Conservation (phyloP, 495 filamentous ascomycete genomes). For the Hypoxylon perforatum region DNA sequence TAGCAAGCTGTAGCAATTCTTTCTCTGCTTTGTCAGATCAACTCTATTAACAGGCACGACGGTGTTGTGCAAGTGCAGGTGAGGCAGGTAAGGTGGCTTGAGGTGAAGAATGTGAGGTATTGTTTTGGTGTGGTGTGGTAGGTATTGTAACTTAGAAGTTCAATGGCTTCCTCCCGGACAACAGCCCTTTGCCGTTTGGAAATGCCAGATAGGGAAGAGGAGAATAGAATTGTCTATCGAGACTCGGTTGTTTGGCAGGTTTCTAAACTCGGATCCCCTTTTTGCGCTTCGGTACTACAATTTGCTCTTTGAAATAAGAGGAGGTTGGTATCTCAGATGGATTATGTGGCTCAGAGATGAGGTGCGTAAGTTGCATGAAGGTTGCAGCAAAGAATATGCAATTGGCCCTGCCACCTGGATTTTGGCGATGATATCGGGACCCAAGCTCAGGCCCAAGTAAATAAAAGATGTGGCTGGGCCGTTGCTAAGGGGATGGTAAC, state of each 20-base stretch:
- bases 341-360: conserved; percentile 21
- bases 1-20: conserved; percentile 5
- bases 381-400: conserved; percentile 29
- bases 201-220: conserved; percentile 35
- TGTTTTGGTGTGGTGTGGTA: conserved; percentile 7
- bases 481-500: conserved; percentile 47
- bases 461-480: conserved; percentile 51
- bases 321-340: conserved; percentile 34
- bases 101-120: conserved; percentile 10
- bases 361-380: conserved; percentile 18
- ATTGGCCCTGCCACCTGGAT: conserved; percentile 43
- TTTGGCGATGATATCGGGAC: conserved; percentile 30
- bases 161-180: conserved; percentile 36
- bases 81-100: conserved; percentile 13
- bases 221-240: conserved; percentile 34
- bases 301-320: conserved; percentile 19
- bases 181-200: conserved; percentile 40
- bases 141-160: conserved; percentile 48
- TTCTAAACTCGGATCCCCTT: conserved; percentile 34
- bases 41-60: conserved; percentile 25
- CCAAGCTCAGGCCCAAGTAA: conserved; percentile 36
- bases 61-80: conserved; percentile 16
- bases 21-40: conserved; percentile 41
- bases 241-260: conserved; percentile 38
- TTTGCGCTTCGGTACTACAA: conserved; percentile 40